These are phyloP conservation scores for Crassisporium funariophilum DNA, from an alignment of 768 basidiomycete genomes.

Conservation along the genomic window DNA sequence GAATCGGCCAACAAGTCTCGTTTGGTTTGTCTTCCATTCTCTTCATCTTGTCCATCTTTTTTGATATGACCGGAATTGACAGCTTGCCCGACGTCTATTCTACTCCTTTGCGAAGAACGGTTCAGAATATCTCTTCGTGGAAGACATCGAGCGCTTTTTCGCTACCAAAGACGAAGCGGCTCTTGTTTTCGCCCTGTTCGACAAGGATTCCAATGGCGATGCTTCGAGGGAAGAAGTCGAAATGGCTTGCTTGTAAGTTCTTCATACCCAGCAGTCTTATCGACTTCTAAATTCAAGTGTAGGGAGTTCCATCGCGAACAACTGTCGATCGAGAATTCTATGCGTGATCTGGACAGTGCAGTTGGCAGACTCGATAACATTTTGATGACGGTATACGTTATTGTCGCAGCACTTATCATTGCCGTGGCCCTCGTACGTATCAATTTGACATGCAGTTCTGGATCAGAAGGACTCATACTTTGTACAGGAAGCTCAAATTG, in stretches of 20 bases:
- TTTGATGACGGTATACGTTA: constrained; percentile 75
- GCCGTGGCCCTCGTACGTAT: constrained; percentile 72
- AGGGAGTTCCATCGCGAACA: constrained; percentile 87
- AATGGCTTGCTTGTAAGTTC: constrained; percentile 62
- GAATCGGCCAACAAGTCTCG: constrained; percentile 81
- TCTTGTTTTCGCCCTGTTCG: constrained; percentile 67
- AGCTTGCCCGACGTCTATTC: constrained; percentile 85
- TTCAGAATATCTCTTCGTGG: constrained; percentile 57
- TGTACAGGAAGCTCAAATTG: constrained; percentile 68
- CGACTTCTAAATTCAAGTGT: constrained; percentile 9
- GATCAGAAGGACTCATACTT: too few relatives aligned
- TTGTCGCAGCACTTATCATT: constrained; percentile 75
- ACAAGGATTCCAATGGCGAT: constrained; percentile 75
- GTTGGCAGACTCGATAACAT: constrained; percentile 87
- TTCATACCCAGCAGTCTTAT: not conserved
- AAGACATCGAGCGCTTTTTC: constrained; percentile 77
- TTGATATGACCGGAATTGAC: constrained; percentile 4
- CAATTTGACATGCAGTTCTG: too few relatives aligned
- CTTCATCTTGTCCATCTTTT: constrained; percentile 7
- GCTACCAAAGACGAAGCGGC: constrained; percentile 65
- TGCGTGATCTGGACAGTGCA: constrained; percentile 89
- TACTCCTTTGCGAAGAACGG: constrained; percentile 77
- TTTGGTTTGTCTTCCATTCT: constrained; percentile 39
- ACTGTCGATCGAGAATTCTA: constrained; percentile 78
- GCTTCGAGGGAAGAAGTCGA: constrained; percentile 74